Conservation (phyloP, 1,284 basidiomycete genomes). For the Ceratobasidium sp. region DNA sequence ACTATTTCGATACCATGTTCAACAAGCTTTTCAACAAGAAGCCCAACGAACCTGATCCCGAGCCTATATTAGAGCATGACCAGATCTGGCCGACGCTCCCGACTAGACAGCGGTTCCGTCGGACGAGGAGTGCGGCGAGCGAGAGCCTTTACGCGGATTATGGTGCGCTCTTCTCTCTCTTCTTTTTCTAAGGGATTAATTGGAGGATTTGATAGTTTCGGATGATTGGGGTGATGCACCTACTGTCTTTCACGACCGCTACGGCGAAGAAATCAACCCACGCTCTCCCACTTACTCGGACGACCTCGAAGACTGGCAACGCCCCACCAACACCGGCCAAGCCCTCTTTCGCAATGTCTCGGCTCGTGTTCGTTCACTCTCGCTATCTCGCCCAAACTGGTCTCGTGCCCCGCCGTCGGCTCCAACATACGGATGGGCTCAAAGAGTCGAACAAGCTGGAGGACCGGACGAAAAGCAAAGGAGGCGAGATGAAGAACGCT, state of each 20-base stretch:
- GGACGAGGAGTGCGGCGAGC: constrained; percentile 33
- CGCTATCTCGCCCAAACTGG: constrained; percentile 32
- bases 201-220: background rate
- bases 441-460: constrained; percentile 33
- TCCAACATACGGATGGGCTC: constrained; percentile 27
- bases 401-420: constrained; percentile 17
- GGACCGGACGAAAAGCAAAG: constrained; percentile 23
- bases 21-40: constrained; percentile 28
- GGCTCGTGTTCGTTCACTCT: constrained; percentile 18
- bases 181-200: background rate
- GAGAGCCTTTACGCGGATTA: constrained; percentile 45
- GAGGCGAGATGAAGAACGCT: constrained; percentile 24
- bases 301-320: constrained; percentile 41
- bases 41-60: background rate
- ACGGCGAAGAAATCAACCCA: constrained; percentile 19
- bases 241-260: constrained; percentile 31
- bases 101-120: constrained; percentile 24
- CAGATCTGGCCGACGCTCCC: constrained; percentile 11
- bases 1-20: constrained; percentile 7
- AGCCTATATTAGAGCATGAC: constrained; percentile 16
- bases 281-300: constrained; percentile 6
- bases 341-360: constrained; percentile 6
- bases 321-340: background rate
- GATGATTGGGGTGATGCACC: constrained; percentile 45
- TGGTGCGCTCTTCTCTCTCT: background rate